Conservation (phyloP, 1,284 basidiomycete species). For the Cutaneotrichosporon cutaneum region DNA sequence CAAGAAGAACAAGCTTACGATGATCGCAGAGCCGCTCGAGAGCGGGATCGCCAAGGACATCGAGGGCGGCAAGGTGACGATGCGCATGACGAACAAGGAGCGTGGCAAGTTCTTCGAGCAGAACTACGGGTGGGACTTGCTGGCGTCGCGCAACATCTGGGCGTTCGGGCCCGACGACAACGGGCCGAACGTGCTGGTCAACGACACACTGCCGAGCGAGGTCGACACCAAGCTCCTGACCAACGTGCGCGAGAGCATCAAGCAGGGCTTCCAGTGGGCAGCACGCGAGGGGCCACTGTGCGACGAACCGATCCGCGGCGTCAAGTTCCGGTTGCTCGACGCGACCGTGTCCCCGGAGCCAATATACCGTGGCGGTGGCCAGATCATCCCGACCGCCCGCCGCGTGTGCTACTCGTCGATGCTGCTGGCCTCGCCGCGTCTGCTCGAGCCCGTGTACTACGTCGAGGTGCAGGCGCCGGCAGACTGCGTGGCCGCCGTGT, state of each 20-base stretch:
- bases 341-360: conserved; percentile 88
- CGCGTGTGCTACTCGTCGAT: conserved; percentile 99
- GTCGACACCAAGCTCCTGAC: conserved; percentile 89
- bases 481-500: conserved; percentile 97
- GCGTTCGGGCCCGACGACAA: conserved; percentile 98
- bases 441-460: conserved; percentile 97
- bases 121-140: conserved; percentile 96
- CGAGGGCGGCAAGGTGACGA: conserved; percentile 83
- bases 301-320: conserved; percentile 98
- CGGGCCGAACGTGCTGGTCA: conserved; percentile 88
- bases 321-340: conserved; percentile 94
- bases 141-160: conserved; percentile 98
- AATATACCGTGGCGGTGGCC: conserved; percentile 96
- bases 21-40: conserved; percentile 96
- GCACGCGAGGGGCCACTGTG: conserved; percentile 94
- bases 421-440: conserved; percentile 86
- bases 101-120: conserved; percentile 90
- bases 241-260: conserved; percentile 89
- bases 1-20: conserved; percentile 98
- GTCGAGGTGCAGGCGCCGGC: conserved; percentile 98
- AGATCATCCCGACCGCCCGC: conserved; percentile 92
- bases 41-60: conserved; percentile 91
- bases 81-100: conserved; percentile 90
- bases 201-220: conserved; percentile 94
- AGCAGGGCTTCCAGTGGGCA: conserved; percentile 99